Evolutionary conservation across 2,329 filamentous ascomycete genomes (phyloP).

Genomic region (Apiospora sp.): DNA sequence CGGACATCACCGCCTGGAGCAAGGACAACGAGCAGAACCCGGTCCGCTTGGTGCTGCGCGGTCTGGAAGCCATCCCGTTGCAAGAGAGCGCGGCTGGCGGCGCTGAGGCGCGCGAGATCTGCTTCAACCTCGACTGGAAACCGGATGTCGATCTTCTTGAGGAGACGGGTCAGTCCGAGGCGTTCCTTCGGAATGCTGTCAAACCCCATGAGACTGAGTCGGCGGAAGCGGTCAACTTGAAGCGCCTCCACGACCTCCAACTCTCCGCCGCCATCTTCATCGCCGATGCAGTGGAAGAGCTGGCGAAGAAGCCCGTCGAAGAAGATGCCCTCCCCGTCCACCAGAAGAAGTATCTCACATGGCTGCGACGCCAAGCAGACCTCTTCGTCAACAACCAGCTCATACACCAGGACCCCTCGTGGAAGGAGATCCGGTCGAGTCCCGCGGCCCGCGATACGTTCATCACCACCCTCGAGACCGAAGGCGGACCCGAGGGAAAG

Average conservation of each 20-base stretch:
- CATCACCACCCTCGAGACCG: not conserved
- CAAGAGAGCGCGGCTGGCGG: not conserved
- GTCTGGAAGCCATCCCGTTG: conserved; percentile 11
- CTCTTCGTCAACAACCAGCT: conserved; percentile 1
- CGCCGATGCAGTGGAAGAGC: not conserved
- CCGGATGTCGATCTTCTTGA: conserved; percentile 18
- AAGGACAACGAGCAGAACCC: not conserved
- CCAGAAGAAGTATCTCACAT: conserved; percentile 21
- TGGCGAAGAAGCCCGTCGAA: not conserved
- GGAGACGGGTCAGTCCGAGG: conserved; percentile 7
- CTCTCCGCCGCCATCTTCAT: conserved; percentile 17
- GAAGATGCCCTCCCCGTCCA: not conserved
- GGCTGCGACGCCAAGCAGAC: conserved; percentile 17
- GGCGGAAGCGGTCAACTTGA: not conserved
- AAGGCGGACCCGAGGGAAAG: not conserved
- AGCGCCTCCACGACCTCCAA: conserved; percentile 2
- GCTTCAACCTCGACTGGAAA: conserved; percentile 21
- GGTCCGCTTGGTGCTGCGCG: not conserved
- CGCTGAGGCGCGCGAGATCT: conserved; percentile 14
- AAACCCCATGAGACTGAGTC: not conserved
- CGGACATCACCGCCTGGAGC: conserved; percentile 24
- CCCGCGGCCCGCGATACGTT: not conserved
- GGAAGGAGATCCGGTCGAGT: not conserved
- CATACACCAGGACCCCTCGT: conserved; percentile 9
- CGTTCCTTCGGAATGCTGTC: not conserved